Percentiles rank a stretch among this genome's conserved stretches.
These are phyloP conservation scores for Agastache rugosa DNA, from an alignment of 257 asterid genomes.

Conservation along the genomic window DNA sequence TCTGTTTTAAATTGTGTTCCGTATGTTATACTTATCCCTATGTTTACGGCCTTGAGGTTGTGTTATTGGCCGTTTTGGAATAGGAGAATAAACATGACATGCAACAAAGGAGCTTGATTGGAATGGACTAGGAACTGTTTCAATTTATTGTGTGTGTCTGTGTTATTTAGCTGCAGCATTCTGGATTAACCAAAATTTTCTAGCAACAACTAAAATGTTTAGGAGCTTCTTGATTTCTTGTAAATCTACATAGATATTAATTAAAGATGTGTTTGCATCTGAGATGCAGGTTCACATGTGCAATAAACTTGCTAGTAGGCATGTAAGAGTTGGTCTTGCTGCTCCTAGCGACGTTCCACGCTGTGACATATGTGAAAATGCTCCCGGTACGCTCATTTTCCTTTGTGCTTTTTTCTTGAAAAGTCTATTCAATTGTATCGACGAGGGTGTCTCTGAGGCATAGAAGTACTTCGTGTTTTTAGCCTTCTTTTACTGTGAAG, in stretches of 20 bases:
- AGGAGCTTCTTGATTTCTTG: slow-evolving; percentile 7
- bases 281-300: slow-evolving; percentile 51
- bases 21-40: background rate
- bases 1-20: background rate
- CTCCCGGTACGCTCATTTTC: slow-evolving; percentile 41
- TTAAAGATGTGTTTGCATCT: slow-evolving; percentile 1
- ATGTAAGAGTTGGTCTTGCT: slow-evolving; percentile 52
- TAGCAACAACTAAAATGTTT: background rate
- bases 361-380: slow-evolving; percentile 53
- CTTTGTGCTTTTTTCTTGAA: background rate
- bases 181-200: background rate
- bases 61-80: background rate
- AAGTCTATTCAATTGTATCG: background rate
- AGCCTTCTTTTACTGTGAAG: slow-evolving; percentile 58
- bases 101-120: background rate
- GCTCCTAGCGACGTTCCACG: slow-evolving; percentile 47
- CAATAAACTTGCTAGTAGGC: slow-evolving; percentile 54
- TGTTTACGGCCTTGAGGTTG: background rate
- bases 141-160: background rate
- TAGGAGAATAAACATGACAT: background rate
- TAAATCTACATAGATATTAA: background rate
- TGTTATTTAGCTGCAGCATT: background rate
- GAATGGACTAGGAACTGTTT: background rate
- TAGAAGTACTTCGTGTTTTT: background rate
- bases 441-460: background rate